A percentile compares a stretch with the other conserved stretches of the same genome.
Evolutionary conservation across 495 filamentous ascomycete genomes (phyloP).

Genomic region (Xylaria telfairii): DNA sequence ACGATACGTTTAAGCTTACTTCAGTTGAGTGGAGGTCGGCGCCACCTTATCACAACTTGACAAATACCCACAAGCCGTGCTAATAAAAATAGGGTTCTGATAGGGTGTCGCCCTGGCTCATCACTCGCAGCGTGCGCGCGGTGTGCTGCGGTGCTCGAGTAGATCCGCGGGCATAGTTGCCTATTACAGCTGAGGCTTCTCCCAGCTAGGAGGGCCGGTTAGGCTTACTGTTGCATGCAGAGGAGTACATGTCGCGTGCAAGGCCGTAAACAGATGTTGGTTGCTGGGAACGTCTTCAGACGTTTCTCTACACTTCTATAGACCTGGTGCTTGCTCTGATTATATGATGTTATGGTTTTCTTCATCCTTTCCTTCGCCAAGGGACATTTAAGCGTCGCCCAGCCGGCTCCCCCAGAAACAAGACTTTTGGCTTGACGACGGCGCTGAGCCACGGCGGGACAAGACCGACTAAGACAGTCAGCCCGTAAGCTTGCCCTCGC

Average conservation of each 20-base stretch:
- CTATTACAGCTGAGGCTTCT: conserved; percentile 1
- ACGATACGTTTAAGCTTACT: conserved; percentile 26
- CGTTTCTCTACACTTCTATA: background rate
- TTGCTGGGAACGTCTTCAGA: background rate
- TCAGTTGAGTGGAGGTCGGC: conserved; percentile 8
- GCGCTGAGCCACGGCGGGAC: conserved; percentile 14
- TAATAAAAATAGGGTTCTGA: conserved; percentile 15
- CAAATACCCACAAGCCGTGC: conserved; percentile 17
- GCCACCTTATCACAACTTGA: conserved; percentile 14
- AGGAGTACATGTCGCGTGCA: background rate
- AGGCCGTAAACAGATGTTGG: background rate
- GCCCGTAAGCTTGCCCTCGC: conserved; percentile 14
- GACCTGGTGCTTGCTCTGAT: background rate
- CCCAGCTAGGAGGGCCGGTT: background rate
- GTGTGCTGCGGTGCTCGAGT: background rate
- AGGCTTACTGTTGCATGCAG: conserved; percentile 21
- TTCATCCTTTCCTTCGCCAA: background rate
- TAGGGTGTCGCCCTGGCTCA: conserved; percentile 10
- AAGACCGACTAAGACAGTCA: conserved; percentile 19
- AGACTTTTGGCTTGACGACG: conserved; percentile 24
- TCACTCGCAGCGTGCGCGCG: conserved; percentile 6
- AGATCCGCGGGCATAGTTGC: conserved; percentile 10
- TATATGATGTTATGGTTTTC: background rate
- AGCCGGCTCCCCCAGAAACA: conserved; percentile 19
- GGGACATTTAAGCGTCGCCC: conserved; percentile 12